Conservation (phyloP, 2,329 filamentous ascomycete species). For the Aspergillus latus region DNA sequence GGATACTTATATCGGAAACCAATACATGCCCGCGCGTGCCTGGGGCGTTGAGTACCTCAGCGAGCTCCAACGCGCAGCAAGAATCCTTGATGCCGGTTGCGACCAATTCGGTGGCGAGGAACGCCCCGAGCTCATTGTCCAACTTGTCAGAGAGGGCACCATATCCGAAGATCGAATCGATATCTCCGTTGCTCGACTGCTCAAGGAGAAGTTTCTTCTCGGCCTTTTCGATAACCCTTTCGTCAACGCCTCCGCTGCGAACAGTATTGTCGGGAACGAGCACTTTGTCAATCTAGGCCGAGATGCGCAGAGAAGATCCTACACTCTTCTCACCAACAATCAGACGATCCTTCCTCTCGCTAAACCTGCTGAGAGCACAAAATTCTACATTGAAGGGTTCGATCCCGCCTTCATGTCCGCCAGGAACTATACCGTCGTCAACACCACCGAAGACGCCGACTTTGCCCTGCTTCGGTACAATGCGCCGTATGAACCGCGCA, state of each 20-base stretch:
- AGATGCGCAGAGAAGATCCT: not conserved
- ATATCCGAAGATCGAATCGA: not conserved
- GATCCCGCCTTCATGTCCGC: not conserved
- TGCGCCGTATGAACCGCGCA: not conserved
- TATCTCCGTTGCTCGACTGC: not conserved
- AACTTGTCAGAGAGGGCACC: not conserved
- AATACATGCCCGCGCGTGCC: not conserved
- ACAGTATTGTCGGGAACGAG: not conserved
- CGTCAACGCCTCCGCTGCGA: not conserved
- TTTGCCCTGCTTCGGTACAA: not conserved
- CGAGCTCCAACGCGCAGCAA: not conserved
- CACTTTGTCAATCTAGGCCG: not conserved
- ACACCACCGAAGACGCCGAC: not conserved
- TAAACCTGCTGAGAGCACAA: not conserved
- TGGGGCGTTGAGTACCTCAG: slow-evolving; percentile 2
- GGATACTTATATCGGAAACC: not conserved
- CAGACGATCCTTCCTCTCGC: not conserved
- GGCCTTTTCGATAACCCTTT: slow-evolving; percentile 4
- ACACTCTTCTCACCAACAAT: not conserved
- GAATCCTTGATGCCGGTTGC: slow-evolving; percentile 1
- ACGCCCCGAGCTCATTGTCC: not conserved
- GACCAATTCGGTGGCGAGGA: slow-evolving; percentile 8
- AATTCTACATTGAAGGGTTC: slow-evolving; percentile 5
- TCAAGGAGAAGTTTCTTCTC: slow-evolving; percentile 1
- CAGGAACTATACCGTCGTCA: not conserved